These are phyloP conservation scores for Lipomyces spencermartinsiae DNA, from an alignment of 805 yeast species.

Conservation along the genomic window DNA sequence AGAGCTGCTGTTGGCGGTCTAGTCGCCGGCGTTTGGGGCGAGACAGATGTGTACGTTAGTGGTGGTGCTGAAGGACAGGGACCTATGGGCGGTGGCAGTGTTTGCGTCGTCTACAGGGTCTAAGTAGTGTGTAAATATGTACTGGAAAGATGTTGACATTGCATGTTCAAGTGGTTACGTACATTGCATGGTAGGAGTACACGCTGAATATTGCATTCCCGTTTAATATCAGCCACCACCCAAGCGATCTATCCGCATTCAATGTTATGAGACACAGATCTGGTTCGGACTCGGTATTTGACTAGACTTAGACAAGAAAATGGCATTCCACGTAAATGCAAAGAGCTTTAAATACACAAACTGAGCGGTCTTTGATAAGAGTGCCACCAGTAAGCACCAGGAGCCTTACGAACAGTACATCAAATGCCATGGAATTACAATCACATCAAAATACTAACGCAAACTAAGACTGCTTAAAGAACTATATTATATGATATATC, in stretches of 20 bases:
- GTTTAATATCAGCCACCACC: too few species aligned
- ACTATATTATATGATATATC: slow-evolving; percentile 6
- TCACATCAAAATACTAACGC: background rate
- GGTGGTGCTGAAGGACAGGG: slow-evolving; percentile 40
- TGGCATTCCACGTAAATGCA: too few species aligned
- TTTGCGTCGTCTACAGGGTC: slow-evolving; percentile 36
- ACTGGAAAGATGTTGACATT: background rate
- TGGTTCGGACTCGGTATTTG: too few species aligned
- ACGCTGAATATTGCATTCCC: too few species aligned
- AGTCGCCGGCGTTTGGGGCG: slow-evolving; percentile 38
- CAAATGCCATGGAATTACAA: background rate
- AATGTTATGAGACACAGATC: too few species aligned
- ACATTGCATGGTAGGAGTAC: background rate
- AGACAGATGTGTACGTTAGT: slow-evolving; percentile 35
- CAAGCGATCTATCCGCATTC: too few species aligned
- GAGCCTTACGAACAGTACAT: background rate
- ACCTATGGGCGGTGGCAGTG: slow-evolving; percentile 40
- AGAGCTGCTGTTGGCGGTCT: slow-evolving; percentile 39
- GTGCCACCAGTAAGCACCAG: background rate
- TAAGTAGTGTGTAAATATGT: slow-evolving; percentile 1
- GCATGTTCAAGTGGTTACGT: background rate
- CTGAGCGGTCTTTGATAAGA: too few species aligned
- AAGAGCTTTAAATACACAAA: too few species aligned
- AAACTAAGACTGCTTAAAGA: background rate
- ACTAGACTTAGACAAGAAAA: too few species aligned